phyloP scores from a whole-genome alignment of 1,139 yeast genomes.

The Magnusiomyces tetraspermus region DNA sequence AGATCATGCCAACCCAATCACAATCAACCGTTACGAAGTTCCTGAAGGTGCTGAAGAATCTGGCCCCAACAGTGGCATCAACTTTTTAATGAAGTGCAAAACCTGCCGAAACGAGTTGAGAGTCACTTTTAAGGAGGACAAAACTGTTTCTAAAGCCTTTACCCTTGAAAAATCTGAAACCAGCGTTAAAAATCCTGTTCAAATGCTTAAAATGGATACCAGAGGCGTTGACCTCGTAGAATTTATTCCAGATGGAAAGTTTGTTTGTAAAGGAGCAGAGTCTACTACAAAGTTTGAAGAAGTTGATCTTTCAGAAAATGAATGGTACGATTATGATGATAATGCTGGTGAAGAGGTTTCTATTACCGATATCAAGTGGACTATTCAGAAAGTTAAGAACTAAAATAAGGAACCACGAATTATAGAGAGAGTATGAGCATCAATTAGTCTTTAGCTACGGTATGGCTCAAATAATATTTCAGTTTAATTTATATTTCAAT shows the following conservation, averaged over 20 bases:
- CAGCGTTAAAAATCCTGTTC: background rate
- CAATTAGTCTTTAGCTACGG: too few relatives aligned
- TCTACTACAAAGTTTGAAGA: conserved; percentile 47
- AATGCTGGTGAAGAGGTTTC: conserved; percentile 73
- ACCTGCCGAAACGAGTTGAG: conserved; percentile 41
- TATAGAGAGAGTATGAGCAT: too few relatives aligned
- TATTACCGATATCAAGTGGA: conserved; percentile 63
- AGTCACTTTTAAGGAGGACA: conserved; percentile 21
- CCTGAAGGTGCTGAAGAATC: conserved; percentile 41
- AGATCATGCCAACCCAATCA: conserved; percentile 61
- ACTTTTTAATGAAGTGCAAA: conserved; percentile 70
- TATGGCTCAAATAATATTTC: too few relatives aligned
- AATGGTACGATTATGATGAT: conserved; percentile 96
- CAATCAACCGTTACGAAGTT: conserved; percentile 50
- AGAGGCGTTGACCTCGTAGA: conserved; percentile 72
- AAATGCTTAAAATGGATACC: conserved; percentile 62
- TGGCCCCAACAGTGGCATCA: conserved; percentile 77
- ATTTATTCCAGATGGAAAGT: conserved; percentile 56
- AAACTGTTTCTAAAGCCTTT: conserved; percentile 22
- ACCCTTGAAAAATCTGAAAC: background rate
- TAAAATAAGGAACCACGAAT: background rate
- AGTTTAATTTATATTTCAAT: too few relatives aligned
- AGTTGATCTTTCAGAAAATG: conserved; percentile 67
- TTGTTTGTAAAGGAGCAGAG: conserved; percentile 51
- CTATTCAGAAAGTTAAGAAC: conserved; percentile 27